phyloP scores from a whole-genome alignment of 768 basidiomycete genomes.

The Lepiota venenata region DNA sequence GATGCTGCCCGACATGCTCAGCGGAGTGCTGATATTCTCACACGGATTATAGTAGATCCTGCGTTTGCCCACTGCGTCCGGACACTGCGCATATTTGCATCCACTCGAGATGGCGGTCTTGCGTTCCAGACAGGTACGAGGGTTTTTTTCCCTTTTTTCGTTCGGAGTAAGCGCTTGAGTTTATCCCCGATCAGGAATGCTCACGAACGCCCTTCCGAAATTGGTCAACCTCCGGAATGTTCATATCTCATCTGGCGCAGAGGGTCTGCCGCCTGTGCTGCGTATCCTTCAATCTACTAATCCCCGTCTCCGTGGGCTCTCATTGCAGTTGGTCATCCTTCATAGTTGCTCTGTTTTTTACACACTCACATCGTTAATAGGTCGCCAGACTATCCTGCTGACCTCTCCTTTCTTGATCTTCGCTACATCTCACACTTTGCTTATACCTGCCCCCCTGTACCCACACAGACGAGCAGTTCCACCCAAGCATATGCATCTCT shows the following conservation, averaged over 20 bases:
- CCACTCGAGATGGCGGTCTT: slow-evolving; percentile 41
- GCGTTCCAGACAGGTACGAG: slow-evolving; percentile 62
- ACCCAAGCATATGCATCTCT: slow-evolving; percentile 37
- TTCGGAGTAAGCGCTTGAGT: neutral
- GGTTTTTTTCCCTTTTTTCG: neutral
- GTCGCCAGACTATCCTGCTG: slow-evolving; percentile 39
- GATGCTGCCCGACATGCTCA: slow-evolving; percentile 53
- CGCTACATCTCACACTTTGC: slow-evolving; percentile 58
- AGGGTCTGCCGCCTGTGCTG: slow-evolving; percentile 50
- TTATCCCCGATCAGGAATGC: slow-evolving; percentile 45
- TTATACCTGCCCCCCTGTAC: slow-evolving; percentile 33
- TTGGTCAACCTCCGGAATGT: slow-evolving; percentile 56
- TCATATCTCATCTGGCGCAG: slow-evolving; percentile 54
- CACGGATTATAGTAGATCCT: slow-evolving; percentile 57
- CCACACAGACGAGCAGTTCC: slow-evolving; percentile 16
- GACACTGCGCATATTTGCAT: slow-evolving; percentile 57
- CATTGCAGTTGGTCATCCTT: slow-evolving; percentile 41
- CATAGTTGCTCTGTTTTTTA: neutral
- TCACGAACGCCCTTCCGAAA: slow-evolving; percentile 66
- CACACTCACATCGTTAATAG: slow-evolving; percentile 19
- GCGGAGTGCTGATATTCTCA: slow-evolving; percentile 69
- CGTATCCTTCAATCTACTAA: slow-evolving; percentile 47
- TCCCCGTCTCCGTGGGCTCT: slow-evolving; percentile 53
- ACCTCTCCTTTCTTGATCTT: slow-evolving; percentile 46
- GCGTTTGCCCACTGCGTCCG: slow-evolving; percentile 55